These are phyloP conservation scores for Curvularia spicifera DNA, from an alignment of 2,329 filamentous ascomycete genomes.

Conservation along the genomic window DNA sequence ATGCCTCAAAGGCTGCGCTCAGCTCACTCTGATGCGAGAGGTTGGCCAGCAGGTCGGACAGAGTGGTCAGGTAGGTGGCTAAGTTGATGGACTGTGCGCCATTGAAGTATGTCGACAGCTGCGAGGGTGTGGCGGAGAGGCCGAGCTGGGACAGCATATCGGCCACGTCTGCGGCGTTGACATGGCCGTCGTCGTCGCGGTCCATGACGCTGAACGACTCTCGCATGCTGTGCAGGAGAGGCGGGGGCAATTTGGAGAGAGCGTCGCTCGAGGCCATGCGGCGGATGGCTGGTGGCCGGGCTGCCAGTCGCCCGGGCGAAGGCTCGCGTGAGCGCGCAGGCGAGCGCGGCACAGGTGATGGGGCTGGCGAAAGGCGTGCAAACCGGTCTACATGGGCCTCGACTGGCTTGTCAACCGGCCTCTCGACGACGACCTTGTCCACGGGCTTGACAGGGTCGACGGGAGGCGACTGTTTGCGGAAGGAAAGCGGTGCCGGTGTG, in stretches of 20 bases:
- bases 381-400: slow-evolving; percentile 3
- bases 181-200: slow-evolving; percentile 81
- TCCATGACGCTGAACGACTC: slow-evolving; percentile 95
- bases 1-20: slow-evolving; percentile 88
- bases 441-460: slow-evolving; percentile 8
- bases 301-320: slow-evolving; percentile 17
- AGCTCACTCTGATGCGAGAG: slow-evolving; percentile 82
- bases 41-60: slow-evolving; percentile 75
- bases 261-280: slow-evolving; percentile 39
- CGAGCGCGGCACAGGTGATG: slow-evolving; percentile 19
- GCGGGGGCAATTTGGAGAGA: slow-evolving; percentile 75
- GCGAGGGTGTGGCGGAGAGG: slow-evolving; percentile 72
- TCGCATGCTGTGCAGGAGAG: slow-evolving; percentile 84
- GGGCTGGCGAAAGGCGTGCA: slow-evolving; percentile 1
- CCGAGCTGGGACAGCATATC: slow-evolving; percentile 89
- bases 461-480: slow-evolving; percentile 14
- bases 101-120: slow-evolving; percentile 81
- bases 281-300: slow-evolving; percentile 35
- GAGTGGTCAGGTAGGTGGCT: slow-evolving; percentile 81
- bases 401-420: slow-evolving; percentile 61
- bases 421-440: slow-evolving; percentile 26
- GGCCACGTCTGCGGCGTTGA: slow-evolving; percentile 81
- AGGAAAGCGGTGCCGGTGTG: slow-evolving; percentile 30
- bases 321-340: slow-evolving; percentile 19
- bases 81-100: slow-evolving; percentile 77